Conservation (phyloP, 192 early-diverging fungal genomes). For the Coemansia sp. region DNA sequence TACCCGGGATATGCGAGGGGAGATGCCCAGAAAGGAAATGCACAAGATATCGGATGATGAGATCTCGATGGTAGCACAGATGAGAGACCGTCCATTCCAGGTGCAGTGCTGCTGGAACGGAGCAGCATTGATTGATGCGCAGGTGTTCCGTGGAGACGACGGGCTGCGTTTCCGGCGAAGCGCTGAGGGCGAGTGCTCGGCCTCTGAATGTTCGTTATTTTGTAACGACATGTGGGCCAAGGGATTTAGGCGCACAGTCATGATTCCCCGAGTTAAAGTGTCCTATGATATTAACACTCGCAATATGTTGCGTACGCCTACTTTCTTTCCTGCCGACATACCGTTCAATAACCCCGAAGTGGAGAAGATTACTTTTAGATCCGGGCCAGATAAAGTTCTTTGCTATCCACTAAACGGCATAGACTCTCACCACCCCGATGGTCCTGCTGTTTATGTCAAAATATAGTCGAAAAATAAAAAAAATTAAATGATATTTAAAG, state of each 20-base stretch:
- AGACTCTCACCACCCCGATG: slow-evolving; percentile 28
- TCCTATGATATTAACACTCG: slow-evolving; percentile 40
- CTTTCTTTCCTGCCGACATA: slow-evolving; percentile 23
- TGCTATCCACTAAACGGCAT: slow-evolving; percentile 43
- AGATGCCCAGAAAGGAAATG: slow-evolving; percentile 24
- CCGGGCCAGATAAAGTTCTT: slow-evolving; percentile 34
- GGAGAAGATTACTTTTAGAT: slow-evolving; percentile 20
- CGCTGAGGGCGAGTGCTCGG: slow-evolving; percentile 38
- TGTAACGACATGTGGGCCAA: too few relatives aligned
- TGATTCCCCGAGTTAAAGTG: background rate
- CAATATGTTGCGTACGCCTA: slow-evolving; percentile 23
- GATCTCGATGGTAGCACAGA: slow-evolving; percentile 5
- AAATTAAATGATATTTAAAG: too few relatives aligned
- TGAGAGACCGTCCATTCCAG: too few relatives aligned
- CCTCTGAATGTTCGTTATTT: too few relatives aligned
- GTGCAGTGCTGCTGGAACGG: too few relatives aligned
- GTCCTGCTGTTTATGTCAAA: slow-evolving; percentile 2
- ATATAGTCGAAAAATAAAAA: too few relatives aligned
- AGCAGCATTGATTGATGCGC: too few relatives aligned
- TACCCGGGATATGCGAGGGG: slow-evolving; percentile 50
- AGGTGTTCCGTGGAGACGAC: background rate
- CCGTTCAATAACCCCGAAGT: slow-evolving; percentile 12
- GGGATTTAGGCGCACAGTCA: too few relatives aligned
- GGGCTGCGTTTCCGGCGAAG: slow-evolving; percentile 30
- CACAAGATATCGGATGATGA: slow-evolving; percentile 41